phyloP scores from a whole-genome alignment of 2,329 filamentous ascomycete species.

The Colletotrichum sp. region DNA sequence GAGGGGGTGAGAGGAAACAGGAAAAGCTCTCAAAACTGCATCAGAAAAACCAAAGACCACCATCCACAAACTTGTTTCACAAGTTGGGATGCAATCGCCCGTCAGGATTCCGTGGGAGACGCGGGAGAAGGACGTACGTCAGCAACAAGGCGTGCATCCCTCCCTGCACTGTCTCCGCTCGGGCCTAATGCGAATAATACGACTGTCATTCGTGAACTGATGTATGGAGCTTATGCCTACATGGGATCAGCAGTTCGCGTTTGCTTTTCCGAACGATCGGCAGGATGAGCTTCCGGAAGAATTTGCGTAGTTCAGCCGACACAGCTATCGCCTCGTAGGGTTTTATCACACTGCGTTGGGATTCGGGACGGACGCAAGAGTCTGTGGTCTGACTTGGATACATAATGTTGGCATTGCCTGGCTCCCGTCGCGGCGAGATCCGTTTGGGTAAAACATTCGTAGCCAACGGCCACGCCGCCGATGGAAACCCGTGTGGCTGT shows the following conservation, averaged over 20 bases:
- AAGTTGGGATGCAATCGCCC: background rate
- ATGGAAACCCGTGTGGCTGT: background rate
- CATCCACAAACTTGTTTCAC: conserved; percentile 5
- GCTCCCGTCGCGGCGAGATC: background rate
- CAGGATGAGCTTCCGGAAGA: background rate
- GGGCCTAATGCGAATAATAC: background rate
- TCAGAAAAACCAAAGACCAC: background rate
- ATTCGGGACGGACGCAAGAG: background rate
- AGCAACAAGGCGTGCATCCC: background rate
- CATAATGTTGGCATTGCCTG: background rate
- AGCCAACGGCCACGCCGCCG: background rate
- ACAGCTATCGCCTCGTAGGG: background rate
- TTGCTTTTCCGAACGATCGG: background rate
- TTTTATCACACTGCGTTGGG: background rate
- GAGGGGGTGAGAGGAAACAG: background rate
- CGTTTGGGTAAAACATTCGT: background rate
- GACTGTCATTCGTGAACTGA: background rate
- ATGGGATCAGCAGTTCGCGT: background rate
- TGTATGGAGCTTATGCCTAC: background rate
- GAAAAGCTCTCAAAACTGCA: background rate
- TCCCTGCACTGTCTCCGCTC: background rate
- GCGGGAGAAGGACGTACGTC: background rate
- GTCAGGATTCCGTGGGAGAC: background rate
- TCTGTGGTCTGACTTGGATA: background rate
- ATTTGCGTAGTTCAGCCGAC: background rate